Evolutionary conservation across 352 stramenopile genomes (phyloP).

Genomic region (Elongisporangium anandrum): DNA sequence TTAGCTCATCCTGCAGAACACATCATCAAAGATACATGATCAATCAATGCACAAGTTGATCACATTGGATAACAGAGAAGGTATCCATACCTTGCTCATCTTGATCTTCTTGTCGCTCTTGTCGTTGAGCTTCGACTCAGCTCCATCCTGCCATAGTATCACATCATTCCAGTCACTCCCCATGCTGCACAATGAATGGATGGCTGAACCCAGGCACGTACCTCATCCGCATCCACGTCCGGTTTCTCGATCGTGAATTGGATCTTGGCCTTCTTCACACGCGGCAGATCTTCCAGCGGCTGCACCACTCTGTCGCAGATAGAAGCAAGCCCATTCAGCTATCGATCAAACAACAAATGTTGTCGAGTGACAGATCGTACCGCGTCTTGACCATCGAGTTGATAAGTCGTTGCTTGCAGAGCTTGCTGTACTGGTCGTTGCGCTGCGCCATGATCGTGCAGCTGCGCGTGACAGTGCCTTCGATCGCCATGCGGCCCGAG

Average conservation of each 20-base stretch:
- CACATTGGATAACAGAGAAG: not conserved
- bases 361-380: conserved; percentile 13
- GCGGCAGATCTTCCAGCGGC: conserved; percentile 63
- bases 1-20: conserved; percentile 68
- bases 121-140: conserved; percentile 53
- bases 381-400: conserved; percentile 85
- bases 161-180: not conserved
- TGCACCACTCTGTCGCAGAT: conserved; percentile 54
- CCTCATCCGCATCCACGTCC: conserved; percentile 60
- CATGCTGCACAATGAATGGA: not conserved
- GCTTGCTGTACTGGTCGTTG: conserved; percentile 83
- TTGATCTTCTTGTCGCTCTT: conserved; percentile 86
- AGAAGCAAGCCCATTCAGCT: not conserved
- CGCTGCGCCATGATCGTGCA: conserved; percentile 82
- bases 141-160: conserved; percentile 27
- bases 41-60: not conserved
- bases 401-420: conserved; percentile 80
- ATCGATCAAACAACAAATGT: not conserved
- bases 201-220: conserved; percentile 12
- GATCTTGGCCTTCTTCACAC: conserved; percentile 75
- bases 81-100: conserved; percentile 73
- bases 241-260: conserved; percentile 84
- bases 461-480: conserved; percentile 83
- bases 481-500: conserved; percentile 82
- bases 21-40: not conserved